These are phyloP conservation scores for Cercospora sp. DNA, from an alignment of 2,329 filamentous ascomycete species.

Conservation along the genomic window DNA sequence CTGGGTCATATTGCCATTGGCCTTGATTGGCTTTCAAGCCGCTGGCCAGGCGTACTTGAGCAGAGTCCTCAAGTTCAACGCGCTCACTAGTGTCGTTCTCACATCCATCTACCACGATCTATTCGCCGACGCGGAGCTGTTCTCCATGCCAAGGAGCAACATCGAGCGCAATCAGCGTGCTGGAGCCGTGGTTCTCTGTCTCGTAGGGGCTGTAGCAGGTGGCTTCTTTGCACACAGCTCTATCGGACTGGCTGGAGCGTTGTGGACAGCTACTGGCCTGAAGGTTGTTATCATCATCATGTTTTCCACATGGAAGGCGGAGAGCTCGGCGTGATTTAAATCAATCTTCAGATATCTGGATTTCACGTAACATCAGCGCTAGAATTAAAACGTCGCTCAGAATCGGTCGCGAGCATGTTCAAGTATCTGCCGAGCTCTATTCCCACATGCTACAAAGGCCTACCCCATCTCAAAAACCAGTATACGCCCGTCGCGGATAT, in stretches of 20 bases:
- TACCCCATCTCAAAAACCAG: constrained; percentile 23
- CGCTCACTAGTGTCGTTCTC: constrained; percentile 74
- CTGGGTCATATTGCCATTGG: constrained; percentile 63
- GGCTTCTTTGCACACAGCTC: constrained; percentile 56
- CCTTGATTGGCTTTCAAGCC: constrained; percentile 72
- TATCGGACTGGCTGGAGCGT: constrained; percentile 52
- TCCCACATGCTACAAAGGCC: constrained; percentile 8
- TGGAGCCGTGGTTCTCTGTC: constrained; percentile 53
- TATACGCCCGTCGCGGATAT: constrained; percentile 19
- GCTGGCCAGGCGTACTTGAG: constrained; percentile 77
- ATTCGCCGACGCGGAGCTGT: constrained; percentile 64
- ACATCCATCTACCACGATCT: constrained; percentile 82
- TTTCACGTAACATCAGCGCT: not conserved
- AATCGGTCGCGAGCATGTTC: not conserved
- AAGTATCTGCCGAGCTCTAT: not conserved
- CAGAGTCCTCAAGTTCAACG: constrained; percentile 66
- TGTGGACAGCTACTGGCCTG: constrained; percentile 50
- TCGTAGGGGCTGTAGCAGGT: constrained; percentile 56
- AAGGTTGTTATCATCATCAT: constrained; percentile 43
- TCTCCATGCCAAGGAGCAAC: constrained; percentile 45
- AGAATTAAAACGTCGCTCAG: not conserved
- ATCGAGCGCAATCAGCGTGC: constrained; percentile 56
- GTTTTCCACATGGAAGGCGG: constrained; percentile 46
- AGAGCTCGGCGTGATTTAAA: constrained; percentile 19
- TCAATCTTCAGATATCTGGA: not conserved